These are phyloP conservation scores for Blechomonas ayalai DNA, from an alignment of 208 protist species.

Conservation along the genomic window DNA sequence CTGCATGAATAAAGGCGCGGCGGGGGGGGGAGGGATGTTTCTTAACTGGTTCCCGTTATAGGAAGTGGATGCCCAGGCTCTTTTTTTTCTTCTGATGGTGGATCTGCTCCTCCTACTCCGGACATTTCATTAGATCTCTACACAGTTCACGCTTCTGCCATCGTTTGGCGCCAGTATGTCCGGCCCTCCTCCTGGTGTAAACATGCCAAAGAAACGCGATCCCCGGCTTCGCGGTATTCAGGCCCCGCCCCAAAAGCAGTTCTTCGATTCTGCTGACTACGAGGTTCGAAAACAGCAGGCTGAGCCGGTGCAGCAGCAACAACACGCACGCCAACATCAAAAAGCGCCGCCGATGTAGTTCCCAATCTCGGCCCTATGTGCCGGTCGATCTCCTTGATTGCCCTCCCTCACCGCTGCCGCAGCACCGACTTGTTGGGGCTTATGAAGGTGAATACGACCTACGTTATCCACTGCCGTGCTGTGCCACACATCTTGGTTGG, in stretches of 20 bases:
- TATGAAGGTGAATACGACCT: too few relatives aligned
- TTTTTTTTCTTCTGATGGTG: slow-evolving; percentile 3
- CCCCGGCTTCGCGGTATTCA: slow-evolving; percentile 72
- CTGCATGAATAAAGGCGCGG: too few relatives aligned
- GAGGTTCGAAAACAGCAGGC: slow-evolving; percentile 71
- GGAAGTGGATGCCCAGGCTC: neutral
- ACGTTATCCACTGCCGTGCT: too few relatives aligned
- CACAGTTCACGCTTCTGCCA: neutral
- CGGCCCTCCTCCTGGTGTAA: slow-evolving; percentile 47
- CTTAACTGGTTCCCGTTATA: too few relatives aligned
- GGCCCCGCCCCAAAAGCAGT: slow-evolving; percentile 60
- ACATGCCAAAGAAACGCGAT: slow-evolving; percentile 86
- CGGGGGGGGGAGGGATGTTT: too few relatives aligned
- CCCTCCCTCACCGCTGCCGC: slow-evolving; percentile 1
- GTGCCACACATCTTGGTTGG: too few relatives aligned
- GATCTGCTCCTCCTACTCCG: neutral
- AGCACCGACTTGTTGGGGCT: too few relatives aligned
- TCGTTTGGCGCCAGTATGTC: slow-evolving; percentile 2
- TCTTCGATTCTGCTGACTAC: slow-evolving; percentile 87
- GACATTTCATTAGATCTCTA: neutral
- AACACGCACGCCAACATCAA: neutral
- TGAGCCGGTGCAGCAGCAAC: slow-evolving; percentile 15
- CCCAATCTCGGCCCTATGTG: too few relatives aligned
- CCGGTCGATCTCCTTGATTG: too few relatives aligned
- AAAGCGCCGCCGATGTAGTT: neutral